Conservation (phyloP, 805 yeast genomes). For the Kodamaea restingae region DNA sequence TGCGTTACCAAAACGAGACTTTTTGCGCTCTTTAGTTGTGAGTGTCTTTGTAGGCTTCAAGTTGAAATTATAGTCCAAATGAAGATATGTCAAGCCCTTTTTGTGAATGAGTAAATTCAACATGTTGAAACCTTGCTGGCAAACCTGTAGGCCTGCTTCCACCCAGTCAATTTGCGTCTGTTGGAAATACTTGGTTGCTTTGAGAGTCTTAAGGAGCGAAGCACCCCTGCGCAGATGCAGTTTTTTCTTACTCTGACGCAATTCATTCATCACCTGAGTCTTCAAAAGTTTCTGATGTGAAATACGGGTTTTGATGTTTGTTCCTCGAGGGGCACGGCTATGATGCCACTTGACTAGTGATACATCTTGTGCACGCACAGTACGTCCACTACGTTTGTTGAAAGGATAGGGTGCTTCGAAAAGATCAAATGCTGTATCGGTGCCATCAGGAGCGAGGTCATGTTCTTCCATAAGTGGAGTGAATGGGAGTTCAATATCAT, state of each 20-base stretch:
- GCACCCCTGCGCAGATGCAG: constrained; percentile 42
- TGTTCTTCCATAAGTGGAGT: constrained; percentile 47
- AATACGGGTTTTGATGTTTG: constrained; percentile 73
- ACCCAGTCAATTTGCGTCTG: constrained; percentile 96
- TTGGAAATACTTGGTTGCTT: constrained; percentile 82
- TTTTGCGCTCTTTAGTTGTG: constrained; percentile 93
- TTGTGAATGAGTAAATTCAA: constrained; percentile 83
- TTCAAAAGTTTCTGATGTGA: constrained; percentile 91
- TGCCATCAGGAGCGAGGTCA: constrained; percentile 36
- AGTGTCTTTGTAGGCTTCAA: constrained; percentile 93
- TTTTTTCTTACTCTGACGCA: constrained; percentile 35
- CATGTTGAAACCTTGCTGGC: constrained; percentile 93
- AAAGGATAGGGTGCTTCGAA: constrained; percentile 86
- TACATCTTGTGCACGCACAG: constrained; percentile 84
- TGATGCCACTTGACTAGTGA: constrained; percentile 83
- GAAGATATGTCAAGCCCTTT: constrained; percentile 86
- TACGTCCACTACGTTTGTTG: constrained; percentile 66
- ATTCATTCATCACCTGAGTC: constrained; percentile 62
- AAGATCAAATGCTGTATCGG: constrained; percentile 55
- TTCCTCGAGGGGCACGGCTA: constrained; percentile 57
- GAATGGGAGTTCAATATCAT: constrained; percentile 25
- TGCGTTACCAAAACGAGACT: constrained; percentile 94
- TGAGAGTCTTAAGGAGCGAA: constrained; percentile 59
- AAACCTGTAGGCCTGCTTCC: constrained; percentile 93
- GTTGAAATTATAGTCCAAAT: constrained; percentile 92